Base-by-base conservation (phyloP, 176 grass and related monocot genomes). In the Tillandsia fasciculata region DNA sequence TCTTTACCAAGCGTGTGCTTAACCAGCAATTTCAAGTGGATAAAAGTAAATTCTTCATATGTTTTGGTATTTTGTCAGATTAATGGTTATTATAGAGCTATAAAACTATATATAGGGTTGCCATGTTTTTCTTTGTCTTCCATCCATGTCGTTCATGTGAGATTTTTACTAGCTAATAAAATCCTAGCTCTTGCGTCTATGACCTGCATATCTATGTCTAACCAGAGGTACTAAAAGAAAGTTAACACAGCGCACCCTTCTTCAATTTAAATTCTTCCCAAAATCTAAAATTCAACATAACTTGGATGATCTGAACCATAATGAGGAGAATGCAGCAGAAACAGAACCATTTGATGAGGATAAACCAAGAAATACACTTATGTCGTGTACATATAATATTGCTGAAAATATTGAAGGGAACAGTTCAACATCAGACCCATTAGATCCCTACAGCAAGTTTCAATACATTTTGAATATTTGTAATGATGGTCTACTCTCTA, bases 231-330 rank as follows among this genome's bases (percentile, higher is more conserved):
- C 54, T 18, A 92, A 92, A 50, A 66, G 94, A 17, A 97, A 93
- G 70, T 59, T 88, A 48, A 85, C 82, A 11, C 94, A 97, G 51
- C 73, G 68, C 71, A 97, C 84, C 54, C 89, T 97, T 87, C 82
- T 97, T 68, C 87, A 90, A 74, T 97, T 97, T 78, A 82, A 79
- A 59, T 92, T 92, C 65, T 80, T 70, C 59, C 85, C 72, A 75
- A 70, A 66, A 17, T 7, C 52, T 49, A 69, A 52, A 18, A 65
- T 3, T 58, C 59, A 83, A 67, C 18, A 26, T 0, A 50, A 24
- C 57, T 42, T 28, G 58, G 56, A 59, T 26, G 63, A 10, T 71
- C 12, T 79, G 72, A 28, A 67, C 18, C 73, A 68, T 12, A 77
- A 22, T 24, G 23, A 23, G 0, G 12, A 79, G 49, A 73, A 63